Evolutionary conservation across 495 filamentous ascomycete species (phyloP), one percentile per base, ranked within the genome.

Genomic region (Tuber melanosporum): DNA sequence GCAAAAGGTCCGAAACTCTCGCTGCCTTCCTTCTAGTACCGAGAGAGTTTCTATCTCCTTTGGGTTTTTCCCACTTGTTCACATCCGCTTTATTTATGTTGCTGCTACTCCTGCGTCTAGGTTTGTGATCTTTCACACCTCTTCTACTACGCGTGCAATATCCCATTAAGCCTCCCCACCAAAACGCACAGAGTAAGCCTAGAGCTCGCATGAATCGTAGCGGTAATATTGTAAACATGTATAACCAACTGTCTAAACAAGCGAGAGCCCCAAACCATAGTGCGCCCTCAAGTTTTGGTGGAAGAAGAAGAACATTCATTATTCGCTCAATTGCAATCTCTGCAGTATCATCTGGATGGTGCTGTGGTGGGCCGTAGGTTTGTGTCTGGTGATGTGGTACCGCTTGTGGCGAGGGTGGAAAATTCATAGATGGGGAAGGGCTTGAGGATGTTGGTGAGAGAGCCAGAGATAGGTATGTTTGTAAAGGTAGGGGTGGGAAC

Each of bases 171-270:
- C 81, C 62, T 1, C 75, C 79, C 74, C 77, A 74, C 82, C 82
- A 83, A 80, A 83, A 98, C 74, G 87, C 88, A 3, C 89, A 84
- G 44, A 98, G 85, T 3, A 98, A 90, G 2, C 90, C 89, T 0
- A 94, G 78, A 15, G 95, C 94, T 77, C 94, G 93, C 73, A 94
- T 83, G 83, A 99, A 98, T 0, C 95, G 89, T 74, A 99, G 87
- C 17, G 95, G 95, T 10, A 98, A 86, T 45, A 99, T 94, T 0
- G 96, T 99, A 77, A 98, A 97, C 0, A 94, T 94, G 84, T 96
- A 94, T 7, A 98, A 88, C 95, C 95, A 99, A n/a, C 94, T 91
- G 86, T 99, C 95, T 45, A 98, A 86, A 84, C 95, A 98, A 44
- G 95, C 93, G 39, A 98, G 82, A 15, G 91, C 89, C 10, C 95